These are phyloP conservation scores for Dioscorea cayenensis DNA, from an alignment of 116 monocot species.

Conservation along the genomic window DNA sequence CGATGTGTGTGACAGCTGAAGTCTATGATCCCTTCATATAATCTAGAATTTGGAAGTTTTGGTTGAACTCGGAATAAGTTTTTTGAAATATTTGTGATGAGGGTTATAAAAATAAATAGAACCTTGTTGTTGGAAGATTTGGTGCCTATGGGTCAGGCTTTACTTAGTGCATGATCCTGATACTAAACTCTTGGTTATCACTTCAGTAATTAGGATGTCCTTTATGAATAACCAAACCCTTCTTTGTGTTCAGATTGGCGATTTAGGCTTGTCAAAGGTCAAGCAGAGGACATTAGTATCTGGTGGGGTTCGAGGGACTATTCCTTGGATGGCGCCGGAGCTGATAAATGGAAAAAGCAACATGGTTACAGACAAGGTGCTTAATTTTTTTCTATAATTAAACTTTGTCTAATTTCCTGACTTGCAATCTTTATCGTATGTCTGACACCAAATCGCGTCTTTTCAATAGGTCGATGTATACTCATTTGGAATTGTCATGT, in stretches of 20 bases:
- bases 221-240: neutral
- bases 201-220: neutral
- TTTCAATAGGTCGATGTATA: slow-evolving; percentile 81
- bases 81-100: too few relatives aligned
- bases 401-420: neutral
- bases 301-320: slow-evolving; percentile 92
- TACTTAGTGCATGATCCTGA: too few relatives aligned
- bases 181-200: too few relatives aligned
- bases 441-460: neutral
- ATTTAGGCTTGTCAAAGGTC: slow-evolving; percentile 94
- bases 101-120: too few relatives aligned
- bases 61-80: too few relatives aligned
- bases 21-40: too few relatives aligned
- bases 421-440: neutral
- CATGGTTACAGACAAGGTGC: slow-evolving; percentile 93
- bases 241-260: slow-evolving; percentile 55
- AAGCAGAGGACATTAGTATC: slow-evolving; percentile 91
- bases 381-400: neutral
- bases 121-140: too few relatives aligned
- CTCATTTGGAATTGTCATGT: slow-evolving; percentile 94
- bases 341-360: slow-evolving; percentile 78
- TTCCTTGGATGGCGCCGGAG: slow-evolving; percentile 99
- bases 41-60: too few relatives aligned
- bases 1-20: too few relatives aligned
- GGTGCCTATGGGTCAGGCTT: slow-evolving; percentile 8